A percentile compares a stretch with the other conserved stretches of the same genome.
phyloP scores from a whole-genome alignment of 1,284 basidiomycete species.

The Pascua guehoae region DNA sequence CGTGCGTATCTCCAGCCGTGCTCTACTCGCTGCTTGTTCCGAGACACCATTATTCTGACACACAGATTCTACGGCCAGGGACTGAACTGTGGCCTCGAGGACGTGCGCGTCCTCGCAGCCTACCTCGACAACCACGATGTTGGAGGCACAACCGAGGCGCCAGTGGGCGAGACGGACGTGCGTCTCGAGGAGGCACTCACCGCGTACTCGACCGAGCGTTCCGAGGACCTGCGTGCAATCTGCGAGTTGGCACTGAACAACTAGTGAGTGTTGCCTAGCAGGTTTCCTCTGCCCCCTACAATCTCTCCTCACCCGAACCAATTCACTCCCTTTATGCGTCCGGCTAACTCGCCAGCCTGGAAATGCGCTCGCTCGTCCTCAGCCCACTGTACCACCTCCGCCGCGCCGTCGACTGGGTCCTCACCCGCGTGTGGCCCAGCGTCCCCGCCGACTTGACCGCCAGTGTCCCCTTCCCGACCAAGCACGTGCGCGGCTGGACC shows the following conservation, averaged over 20 bases:
- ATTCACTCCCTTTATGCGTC: not conserved
- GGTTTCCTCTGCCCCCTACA: no score
- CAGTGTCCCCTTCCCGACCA: conserved; percentile 43
- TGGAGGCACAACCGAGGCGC: conserved; percentile 45
- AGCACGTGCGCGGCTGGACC: conserved; percentile 70
- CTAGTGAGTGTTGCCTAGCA: conserved; percentile 63
- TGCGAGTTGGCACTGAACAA: conserved; percentile 88
- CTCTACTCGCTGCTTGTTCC: not conserved
- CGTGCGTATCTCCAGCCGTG: conserved; percentile 24
- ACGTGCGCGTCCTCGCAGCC: conserved; percentile 81
- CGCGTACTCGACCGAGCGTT: conserved; percentile 72
- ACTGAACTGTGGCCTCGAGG: conserved; percentile 94
- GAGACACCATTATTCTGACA: not conserved
- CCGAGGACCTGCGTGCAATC: conserved; percentile 86
- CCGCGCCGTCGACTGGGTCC: conserved; percentile 66
- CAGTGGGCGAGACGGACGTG: conserved; percentile 43
- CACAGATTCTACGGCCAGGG: conserved; percentile 95
- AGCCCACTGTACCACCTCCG: conserved; percentile 75
- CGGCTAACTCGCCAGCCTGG: conserved; percentile 58
- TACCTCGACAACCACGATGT: conserved; percentile 69
- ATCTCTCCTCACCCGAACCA: no score
- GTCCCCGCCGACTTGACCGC: conserved; percentile 52
- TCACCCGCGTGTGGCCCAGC: conserved; percentile 61
- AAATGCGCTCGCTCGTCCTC: conserved; percentile 91
- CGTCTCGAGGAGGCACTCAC: conserved; percentile 64